Evolutionary conservation across 352 stramenopile genomes (phyloP).

Genomic region (Elongisporangium prolatum): DNA sequence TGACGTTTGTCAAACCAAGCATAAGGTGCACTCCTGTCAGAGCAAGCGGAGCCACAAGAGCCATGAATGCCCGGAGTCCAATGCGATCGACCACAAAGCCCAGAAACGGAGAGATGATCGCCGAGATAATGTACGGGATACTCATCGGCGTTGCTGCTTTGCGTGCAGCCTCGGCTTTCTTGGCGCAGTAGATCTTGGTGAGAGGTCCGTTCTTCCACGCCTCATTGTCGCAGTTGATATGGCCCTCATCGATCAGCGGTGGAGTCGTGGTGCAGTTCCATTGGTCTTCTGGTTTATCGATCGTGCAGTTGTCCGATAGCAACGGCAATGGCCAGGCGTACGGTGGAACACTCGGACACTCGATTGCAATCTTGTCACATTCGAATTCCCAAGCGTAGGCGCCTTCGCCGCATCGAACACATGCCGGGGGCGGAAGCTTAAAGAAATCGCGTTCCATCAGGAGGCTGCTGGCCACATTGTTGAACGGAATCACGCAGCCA

Average conservation of each 20-base stretch:
- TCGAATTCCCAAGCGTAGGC: slow-evolving; percentile 40
- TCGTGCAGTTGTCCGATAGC: slow-evolving; percentile 70
- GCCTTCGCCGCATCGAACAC: slow-evolving; percentile 49
- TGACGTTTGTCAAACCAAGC: slow-evolving; percentile 70
- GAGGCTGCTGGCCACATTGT: slow-evolving; percentile 90
- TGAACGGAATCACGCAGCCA: slow-evolving; percentile 92
- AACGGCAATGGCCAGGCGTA: slow-evolving; percentile 70
- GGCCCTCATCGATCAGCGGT: slow-evolving; percentile 57
- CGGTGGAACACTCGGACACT: slow-evolving; percentile 60
- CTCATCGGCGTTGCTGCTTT: slow-evolving; percentile 87
- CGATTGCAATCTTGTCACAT: slow-evolving; percentile 44
- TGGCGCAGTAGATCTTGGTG: slow-evolving; percentile 51
- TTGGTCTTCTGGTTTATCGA: slow-evolving; percentile 56
- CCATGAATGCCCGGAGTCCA: slow-evolving; percentile 79
- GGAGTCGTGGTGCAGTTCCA: slow-evolving; percentile 44
- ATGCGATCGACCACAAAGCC: slow-evolving; percentile 90
- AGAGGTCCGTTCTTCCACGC: slow-evolving; percentile 64
- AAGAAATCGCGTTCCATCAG: slow-evolving; percentile 91
- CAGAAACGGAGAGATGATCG: slow-evolving; percentile 84
- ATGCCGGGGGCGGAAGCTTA: slow-evolving; percentile 48
- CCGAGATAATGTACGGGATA: slow-evolving; percentile 92
- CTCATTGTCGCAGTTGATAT: slow-evolving; percentile 75
- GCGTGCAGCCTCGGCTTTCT: slow-evolving; percentile 54
- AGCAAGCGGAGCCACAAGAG: slow-evolving; percentile 64
- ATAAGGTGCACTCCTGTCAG: slow-evolving; percentile 85